These are phyloP conservation scores for Euphrasia arctica DNA, from an alignment of 305 asterid genomes.

Conservation along the genomic window DNA sequence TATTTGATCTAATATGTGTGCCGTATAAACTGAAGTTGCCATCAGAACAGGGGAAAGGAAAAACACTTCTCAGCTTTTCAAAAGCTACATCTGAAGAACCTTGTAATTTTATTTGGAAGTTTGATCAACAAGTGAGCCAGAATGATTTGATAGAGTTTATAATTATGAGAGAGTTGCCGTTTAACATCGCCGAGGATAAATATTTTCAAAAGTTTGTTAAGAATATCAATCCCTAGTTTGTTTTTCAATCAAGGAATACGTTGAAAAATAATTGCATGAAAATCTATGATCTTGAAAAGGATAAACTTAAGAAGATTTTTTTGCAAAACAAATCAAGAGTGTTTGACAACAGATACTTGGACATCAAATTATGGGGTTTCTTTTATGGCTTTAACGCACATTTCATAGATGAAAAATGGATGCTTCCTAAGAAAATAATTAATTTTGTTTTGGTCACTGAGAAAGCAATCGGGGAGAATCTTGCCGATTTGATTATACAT, in stretches of 20 bases:
- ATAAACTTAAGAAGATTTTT: background rate
- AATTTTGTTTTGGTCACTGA: background rate
- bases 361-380: background rate
- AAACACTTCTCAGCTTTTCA: too few species aligned
- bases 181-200: background rate
- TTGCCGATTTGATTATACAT: background rate
- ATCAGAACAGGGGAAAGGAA: too few species aligned
- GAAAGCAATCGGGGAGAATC: background rate
- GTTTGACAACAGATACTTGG: background rate
- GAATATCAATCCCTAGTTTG: background rate
- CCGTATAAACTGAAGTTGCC: too few species aligned
- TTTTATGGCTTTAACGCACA: background rate
- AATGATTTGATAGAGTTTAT: background rate
- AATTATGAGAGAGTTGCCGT: background rate
- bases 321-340: background rate
- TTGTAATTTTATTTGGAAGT: background rate
- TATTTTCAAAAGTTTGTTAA: background rate
- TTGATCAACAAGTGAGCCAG: background rate
- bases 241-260: background rate
- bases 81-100: background rate
- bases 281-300: background rate
- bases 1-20: too few species aligned
- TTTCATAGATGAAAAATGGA: background rate
- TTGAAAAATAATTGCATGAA: background rate
- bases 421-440: background rate